Percentiles rank a stretch among this genome's conserved stretches.
These are phyloP conservation scores for Vinca major DNA, from an alignment of 305 asterid species.

Conservation along the genomic window DNA sequence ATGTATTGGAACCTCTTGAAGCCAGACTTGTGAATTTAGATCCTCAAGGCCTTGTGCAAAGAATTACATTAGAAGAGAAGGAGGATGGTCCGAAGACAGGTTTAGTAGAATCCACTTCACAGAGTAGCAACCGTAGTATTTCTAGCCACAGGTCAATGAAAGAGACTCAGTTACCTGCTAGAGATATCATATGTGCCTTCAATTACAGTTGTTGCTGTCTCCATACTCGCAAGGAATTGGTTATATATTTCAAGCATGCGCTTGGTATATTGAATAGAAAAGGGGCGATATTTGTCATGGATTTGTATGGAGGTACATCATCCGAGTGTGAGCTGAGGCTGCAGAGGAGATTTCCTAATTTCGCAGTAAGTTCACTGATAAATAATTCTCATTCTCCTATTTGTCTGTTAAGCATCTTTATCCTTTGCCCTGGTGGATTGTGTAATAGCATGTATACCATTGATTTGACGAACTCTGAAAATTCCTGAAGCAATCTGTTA, in stretches of 20 bases:
- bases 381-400: background rate
- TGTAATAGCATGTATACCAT: background rate
- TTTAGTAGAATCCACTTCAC: constrained; percentile 14
- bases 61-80: constrained; percentile 30
- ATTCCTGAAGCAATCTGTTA: background rate
- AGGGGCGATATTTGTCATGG: constrained; percentile 89
- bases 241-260: constrained; percentile 68
- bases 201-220: constrained; percentile 96
- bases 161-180: constrained; percentile 44
- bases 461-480: constrained; percentile 1
- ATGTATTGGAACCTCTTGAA: constrained; percentile 70
- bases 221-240: constrained; percentile 68
- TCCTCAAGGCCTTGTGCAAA: constrained; percentile 28
- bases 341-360: constrained; percentile 79
- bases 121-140: constrained; percentile 15
- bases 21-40: constrained; percentile 45
- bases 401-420: background rate
- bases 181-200: constrained; percentile 93
- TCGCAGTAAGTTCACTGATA: constrained; percentile 42
- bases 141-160: constrained; percentile 31
- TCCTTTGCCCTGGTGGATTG: background rate
- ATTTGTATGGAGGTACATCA: constrained; percentile 85
- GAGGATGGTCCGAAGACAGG: constrained; percentile 24
- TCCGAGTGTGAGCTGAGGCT: constrained; percentile 65
- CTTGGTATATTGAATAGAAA: constrained; percentile 42